phyloP scores from a whole-genome alignment of 768 basidiomycete genomes.

The Amanita polypyramis region DNA sequence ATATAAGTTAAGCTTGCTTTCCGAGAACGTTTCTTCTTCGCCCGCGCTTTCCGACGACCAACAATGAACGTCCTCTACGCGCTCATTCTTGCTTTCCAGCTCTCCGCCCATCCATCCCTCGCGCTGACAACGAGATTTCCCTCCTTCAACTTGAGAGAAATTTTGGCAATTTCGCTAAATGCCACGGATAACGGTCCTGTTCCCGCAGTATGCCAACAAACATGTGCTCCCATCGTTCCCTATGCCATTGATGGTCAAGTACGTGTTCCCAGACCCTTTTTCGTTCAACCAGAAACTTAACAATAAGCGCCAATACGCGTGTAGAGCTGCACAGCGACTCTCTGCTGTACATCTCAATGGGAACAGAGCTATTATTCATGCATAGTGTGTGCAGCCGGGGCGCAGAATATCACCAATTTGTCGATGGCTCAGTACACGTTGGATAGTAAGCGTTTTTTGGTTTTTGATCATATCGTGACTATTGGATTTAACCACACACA shows the following conservation, averaged over 20 bases:
- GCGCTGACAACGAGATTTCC: background rate
- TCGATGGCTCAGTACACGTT: slow-evolving; percentile 20
- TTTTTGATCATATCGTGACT: background rate
- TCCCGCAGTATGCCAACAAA: slow-evolving; percentile 1
- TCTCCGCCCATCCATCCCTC: background rate
- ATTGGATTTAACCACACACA: background rate
- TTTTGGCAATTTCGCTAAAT: background rate
- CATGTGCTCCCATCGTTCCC: slow-evolving; percentile 5
- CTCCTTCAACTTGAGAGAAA: background rate
- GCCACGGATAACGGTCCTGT: background rate
- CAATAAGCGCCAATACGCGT: background rate
- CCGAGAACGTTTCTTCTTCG: background rate
- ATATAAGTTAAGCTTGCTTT: background rate
- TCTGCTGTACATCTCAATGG: slow-evolving; percentile 31
- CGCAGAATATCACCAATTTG: slow-evolving; percentile 20
- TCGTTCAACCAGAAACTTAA: too few relatives aligned
- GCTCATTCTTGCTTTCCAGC: background rate
- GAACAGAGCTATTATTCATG: slow-evolving; percentile 31
- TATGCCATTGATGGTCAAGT: slow-evolving; percentile 1
- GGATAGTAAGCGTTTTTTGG: slow-evolving; percentile 21
- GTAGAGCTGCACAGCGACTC: slow-evolving; percentile 17
- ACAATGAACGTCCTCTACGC: slow-evolving; percentile 1
- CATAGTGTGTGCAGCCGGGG: slow-evolving; percentile 25
- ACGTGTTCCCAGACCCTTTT: background rate
- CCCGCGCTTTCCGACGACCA: background rate